Evolutionary conservation across 1,284 basidiomycete species (phyloP).

Genomic region (Pseudozyma flocculosa): DNA sequence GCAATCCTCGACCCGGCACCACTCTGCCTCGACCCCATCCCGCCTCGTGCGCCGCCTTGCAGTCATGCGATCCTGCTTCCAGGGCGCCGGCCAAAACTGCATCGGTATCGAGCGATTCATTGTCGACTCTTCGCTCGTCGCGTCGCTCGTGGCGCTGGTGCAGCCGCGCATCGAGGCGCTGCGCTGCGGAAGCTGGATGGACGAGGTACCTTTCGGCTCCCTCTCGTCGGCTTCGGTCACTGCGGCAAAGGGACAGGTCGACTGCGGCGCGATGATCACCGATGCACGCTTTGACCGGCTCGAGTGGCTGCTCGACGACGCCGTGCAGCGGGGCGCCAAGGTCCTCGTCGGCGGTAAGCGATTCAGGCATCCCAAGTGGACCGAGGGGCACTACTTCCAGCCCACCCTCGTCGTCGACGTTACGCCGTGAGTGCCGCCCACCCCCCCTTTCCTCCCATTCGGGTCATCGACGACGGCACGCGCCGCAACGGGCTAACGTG

Average conservation of each 20-base stretch:
- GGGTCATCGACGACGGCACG: no score
- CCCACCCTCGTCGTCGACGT: constrained; percentile 86
- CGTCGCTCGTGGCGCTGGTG: constrained; percentile 63
- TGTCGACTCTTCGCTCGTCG: constrained; percentile 74
- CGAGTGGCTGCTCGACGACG: constrained; percentile 70
- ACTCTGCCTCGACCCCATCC: no score
- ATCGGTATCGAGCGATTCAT: constrained; percentile 85
- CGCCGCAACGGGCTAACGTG: no score
- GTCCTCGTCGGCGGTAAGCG: constrained; percentile 70
- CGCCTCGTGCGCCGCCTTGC: no score
- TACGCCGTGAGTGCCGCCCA: constrained; percentile 61
- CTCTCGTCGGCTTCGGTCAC: neutral
- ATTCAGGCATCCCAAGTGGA: constrained; percentile 67
- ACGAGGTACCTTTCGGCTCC: constrained; percentile 42
- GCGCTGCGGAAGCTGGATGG: constrained; percentile 44
- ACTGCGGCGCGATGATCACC: constrained; percentile 80
- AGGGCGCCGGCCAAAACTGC: constrained; percentile 92
- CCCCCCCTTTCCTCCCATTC: no score
- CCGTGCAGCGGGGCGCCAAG: constrained; percentile 71
- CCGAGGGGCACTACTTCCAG: constrained; percentile 74
- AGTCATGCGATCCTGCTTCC: constrained; percentile 59
- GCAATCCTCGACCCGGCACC: no score
- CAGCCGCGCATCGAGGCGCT: constrained; percentile 38
- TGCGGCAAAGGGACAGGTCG: constrained; percentile 59
- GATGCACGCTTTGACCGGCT: constrained; percentile 70